Evolutionary conservation across 1,139 yeast genomes (phyloP).

Genomic region (Blastobotrys elegans): DNA sequence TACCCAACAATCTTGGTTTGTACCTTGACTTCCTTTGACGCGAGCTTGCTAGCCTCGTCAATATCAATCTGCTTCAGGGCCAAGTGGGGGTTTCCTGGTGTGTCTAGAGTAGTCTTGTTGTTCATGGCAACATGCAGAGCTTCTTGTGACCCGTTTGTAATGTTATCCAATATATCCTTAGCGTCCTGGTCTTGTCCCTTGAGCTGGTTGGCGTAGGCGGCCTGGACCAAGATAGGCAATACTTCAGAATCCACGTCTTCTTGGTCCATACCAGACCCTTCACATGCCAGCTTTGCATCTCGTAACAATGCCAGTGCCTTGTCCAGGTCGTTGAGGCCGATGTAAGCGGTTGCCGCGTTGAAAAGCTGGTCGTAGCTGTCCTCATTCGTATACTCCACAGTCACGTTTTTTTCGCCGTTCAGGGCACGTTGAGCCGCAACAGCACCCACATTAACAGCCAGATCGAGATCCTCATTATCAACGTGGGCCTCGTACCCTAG

Average conservation of each 20-base stretch:
- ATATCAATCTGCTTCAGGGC: slow-evolving; percentile 25
- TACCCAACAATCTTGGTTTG: slow-evolving; percentile 24
- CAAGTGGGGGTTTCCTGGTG: slow-evolving; percentile 17
- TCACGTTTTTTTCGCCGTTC: slow-evolving; percentile 12
- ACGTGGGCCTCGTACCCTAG: slow-evolving; percentile 25
- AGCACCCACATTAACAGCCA: slow-evolving; percentile 66
- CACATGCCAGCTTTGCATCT: slow-evolving; percentile 45
- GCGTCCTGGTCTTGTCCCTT: slow-evolving; percentile 45
- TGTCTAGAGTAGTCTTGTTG: slow-evolving; percentile 19
- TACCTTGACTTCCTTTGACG: slow-evolving; percentile 18
- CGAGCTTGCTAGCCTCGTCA: slow-evolving; percentile 15
- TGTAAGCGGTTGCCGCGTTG: slow-evolving; percentile 59
- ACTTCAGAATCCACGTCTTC: slow-evolving; percentile 42
- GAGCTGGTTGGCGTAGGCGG: slow-evolving; percentile 57
- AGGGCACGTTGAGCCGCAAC: slow-evolving; percentile 49
- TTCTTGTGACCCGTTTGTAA: slow-evolving; percentile 13
- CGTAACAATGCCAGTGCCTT: slow-evolving; percentile 47
- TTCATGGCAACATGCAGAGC: slow-evolving; percentile 22
- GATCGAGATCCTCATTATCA: slow-evolving; percentile 45
- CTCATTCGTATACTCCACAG: slow-evolving; percentile 17
- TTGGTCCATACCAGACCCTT: slow-evolving; percentile 39
- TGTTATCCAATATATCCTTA: slow-evolving; percentile 35
- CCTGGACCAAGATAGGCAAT: slow-evolving; percentile 63
- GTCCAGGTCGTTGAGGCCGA: slow-evolving; percentile 43
- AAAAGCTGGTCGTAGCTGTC: slow-evolving; percentile 55